phyloP scores from a whole-genome alignment of 805 yeast species.

The Kuraishia cidri region DNA sequence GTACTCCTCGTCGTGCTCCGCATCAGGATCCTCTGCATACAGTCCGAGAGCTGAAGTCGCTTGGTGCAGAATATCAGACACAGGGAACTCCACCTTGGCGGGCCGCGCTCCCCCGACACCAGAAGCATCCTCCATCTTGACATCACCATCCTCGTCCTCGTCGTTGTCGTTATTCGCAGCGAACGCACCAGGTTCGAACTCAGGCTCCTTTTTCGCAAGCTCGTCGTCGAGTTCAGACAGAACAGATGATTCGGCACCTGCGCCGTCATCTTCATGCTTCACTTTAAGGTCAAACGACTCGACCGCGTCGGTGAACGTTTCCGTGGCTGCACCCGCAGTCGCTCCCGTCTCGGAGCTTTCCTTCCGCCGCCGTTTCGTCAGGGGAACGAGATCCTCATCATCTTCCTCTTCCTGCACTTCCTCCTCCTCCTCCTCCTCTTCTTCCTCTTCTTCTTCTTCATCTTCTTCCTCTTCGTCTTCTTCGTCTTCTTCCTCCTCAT shows the following conservation, averaged over 20 bases:
- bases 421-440: conserved; percentile 6
- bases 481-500: conserved; percentile 9
- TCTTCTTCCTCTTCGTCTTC: conserved; percentile 2
- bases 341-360: not conserved
- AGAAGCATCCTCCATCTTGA: conserved; percentile 20
- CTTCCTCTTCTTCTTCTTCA: not conserved
- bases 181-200: not conserved
- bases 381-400: conserved; percentile 1
- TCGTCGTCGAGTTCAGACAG: no score
- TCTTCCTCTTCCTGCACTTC: conserved; percentile 3
- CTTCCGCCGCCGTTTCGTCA: not conserved
- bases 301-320: not conserved
- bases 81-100: no score
- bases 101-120: no score
- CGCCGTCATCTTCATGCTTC: conserved; percentile 5
- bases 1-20: conserved; percentile 65
- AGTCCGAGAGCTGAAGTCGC: no score
- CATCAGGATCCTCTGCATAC: no score
- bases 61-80: no score
- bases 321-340: not conserved
- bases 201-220: conserved; percentile 7
- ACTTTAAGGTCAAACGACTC: conserved; percentile 1
- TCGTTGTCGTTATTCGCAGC: not conserved
- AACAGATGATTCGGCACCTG: no score
- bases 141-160: conserved; percentile 3